Conservation (phyloP, 2,329 filamentous ascomycete genomes). For the Hirsutella minnesotensis region DNA sequence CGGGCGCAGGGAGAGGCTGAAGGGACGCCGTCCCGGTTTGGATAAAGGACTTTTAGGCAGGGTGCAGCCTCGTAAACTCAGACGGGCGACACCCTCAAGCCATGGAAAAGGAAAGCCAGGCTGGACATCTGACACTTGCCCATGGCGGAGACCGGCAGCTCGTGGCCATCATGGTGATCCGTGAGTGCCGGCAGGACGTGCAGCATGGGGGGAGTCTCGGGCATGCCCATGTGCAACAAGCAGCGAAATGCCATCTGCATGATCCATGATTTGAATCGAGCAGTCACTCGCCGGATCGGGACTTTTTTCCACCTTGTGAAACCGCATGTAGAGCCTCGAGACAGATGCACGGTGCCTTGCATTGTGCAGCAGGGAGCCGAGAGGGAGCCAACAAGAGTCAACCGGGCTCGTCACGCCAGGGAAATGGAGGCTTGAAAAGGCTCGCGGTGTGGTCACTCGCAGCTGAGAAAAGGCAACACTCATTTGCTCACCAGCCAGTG, state of each 20-base stretch:
- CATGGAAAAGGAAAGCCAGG: background rate
- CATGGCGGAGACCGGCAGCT: constrained; percentile 5
- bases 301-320: constrained; percentile 1
- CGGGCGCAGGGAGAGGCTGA: too few relatives aligned
- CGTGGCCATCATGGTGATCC: background rate
- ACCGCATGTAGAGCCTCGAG: background rate
- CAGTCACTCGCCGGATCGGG: constrained; percentile 16
- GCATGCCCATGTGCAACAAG: constrained; percentile 11
- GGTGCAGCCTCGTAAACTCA: constrained; percentile 14
- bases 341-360: constrained; percentile 10
- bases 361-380: constrained; percentile 2
- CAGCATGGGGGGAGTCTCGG: constrained; percentile 6
- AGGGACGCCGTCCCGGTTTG: too few relatives aligned
- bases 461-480: too few relatives aligned
- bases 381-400: background rate
- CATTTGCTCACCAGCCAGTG: too few relatives aligned
- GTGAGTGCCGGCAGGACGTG: constrained; percentile 2
- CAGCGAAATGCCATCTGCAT: constrained; percentile 10
- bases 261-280: constrained; percentile 12
- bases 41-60: too few relatives aligned
- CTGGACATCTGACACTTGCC: constrained; percentile 7
- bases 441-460: too few relatives aligned
- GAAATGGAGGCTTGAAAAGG: too few relatives aligned
- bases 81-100: constrained; percentile 16
- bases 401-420: background rate